These are phyloP conservation scores for Pseudomassariella vexata DNA, from an alignment of 2,329 filamentous ascomycete genomes.

Conservation along the genomic window DNA sequence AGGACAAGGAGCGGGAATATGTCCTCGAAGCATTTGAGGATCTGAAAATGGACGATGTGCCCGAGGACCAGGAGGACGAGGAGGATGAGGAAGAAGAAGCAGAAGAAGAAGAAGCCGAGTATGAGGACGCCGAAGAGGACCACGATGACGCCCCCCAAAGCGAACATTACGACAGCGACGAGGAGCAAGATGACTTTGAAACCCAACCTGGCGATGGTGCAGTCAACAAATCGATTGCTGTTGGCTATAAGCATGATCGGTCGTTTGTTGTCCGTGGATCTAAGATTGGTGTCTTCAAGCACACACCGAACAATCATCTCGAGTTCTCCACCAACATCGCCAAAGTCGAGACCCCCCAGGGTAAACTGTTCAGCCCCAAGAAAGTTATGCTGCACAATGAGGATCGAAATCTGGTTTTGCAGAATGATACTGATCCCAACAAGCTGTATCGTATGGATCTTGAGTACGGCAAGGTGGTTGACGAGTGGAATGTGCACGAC, in stretches of 20 bases:
- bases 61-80: slow-evolving; percentile 43
- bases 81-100: slow-evolving; percentile 50
- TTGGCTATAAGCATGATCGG: slow-evolving; percentile 94
- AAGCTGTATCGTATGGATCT: slow-evolving; percentile 96
- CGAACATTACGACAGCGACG: slow-evolving; percentile 63
- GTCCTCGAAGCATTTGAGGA: slow-evolving; percentile 95
- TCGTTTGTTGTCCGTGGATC: slow-evolving; percentile 96
- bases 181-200: slow-evolving; percentile 73
- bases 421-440: slow-evolving; percentile 78
- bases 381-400: slow-evolving; percentile 96
- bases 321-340: slow-evolving; percentile 97
- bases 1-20: slow-evolving; percentile 89
- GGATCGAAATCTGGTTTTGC: slow-evolving; percentile 83
- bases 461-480: slow-evolving; percentile 94
- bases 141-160: slow-evolving; percentile 53
- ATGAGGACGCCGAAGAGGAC: slow-evolving; percentile 56
- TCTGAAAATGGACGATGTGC: slow-evolving; percentile 79
- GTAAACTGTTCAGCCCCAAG: slow-evolving; percentile 84
- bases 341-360: slow-evolving; percentile 83
- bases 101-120: slow-evolving; percentile 50
- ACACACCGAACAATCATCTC: slow-evolving; percentile 84
- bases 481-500: slow-evolving; percentile 98
- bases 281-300: slow-evolving; percentile 98
- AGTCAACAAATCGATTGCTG: slow-evolving; percentile 87
- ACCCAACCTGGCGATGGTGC: slow-evolving; percentile 69